phyloP scores from a whole-genome alignment of 129 eudicot genomes.

The Ambrosia trifida region DNA sequence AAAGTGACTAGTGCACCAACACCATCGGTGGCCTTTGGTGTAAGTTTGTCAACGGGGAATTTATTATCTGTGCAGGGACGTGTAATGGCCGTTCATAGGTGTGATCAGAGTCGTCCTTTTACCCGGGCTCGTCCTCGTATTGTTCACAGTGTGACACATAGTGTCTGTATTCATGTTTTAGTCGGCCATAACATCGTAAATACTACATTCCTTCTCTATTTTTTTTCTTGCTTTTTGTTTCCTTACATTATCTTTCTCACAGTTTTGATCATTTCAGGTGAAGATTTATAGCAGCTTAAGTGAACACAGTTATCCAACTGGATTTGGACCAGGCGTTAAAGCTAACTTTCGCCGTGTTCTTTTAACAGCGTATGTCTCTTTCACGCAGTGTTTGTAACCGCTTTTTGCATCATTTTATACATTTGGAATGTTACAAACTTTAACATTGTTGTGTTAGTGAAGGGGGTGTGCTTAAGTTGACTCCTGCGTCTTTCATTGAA shows the following conservation, averaged over 20 bases:
- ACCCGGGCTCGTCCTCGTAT: conserved; percentile 33
- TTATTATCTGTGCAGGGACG: conserved; percentile 57
- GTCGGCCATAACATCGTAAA: conserved; percentile 50
- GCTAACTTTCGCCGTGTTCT: conserved; percentile 77
- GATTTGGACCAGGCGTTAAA: conserved; percentile 64
- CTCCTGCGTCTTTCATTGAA: conserved; percentile 69
- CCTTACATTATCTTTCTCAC: conserved; percentile 5
- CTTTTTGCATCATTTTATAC: conserved; percentile 13
- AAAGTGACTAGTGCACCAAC: conserved; percentile 37
- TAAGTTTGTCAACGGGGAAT: conserved; percentile 56
- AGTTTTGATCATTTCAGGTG: conserved; percentile 49
- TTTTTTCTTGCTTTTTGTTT: not conserved
- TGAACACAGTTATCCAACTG: conserved; percentile 57
- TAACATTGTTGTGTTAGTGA: conserved; percentile 39
- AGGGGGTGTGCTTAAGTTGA: conserved; percentile 53
- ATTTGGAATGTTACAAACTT: not conserved
- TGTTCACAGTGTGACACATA: conserved; percentile 28
- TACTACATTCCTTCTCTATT: not conserved
- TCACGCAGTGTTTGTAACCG: not conserved
- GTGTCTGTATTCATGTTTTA: conserved; percentile 64
- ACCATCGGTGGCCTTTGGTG: conserved; percentile 29
- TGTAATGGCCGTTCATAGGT: conserved; percentile 59
- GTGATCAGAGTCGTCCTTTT: conserved; percentile 30
- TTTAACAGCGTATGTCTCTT: conserved; percentile 48
- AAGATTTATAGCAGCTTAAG: conserved; percentile 50